Evolutionary conservation across 345 rosid genomes (phyloP).

Genomic region (Turritis glabra): DNA sequence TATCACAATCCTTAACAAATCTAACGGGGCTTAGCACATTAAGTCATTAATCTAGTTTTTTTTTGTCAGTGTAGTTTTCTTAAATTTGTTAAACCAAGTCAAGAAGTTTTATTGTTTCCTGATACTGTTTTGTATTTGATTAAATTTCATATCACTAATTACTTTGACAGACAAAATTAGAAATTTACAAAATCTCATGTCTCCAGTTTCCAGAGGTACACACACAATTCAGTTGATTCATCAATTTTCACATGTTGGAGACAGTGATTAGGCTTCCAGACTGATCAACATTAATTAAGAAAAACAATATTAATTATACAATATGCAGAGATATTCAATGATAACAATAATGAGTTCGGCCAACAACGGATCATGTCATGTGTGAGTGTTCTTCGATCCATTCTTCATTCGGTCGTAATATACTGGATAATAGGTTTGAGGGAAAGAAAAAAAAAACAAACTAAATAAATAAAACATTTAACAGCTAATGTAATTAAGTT

Average conservation of each 20-base stretch:
- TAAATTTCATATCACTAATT: background rate
- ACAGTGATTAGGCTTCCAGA: conserved; percentile 31
- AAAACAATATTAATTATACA: background rate
- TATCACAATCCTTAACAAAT: background rate
- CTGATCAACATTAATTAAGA: conserved; percentile 17
- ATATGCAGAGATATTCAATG: conserved; percentile 7
- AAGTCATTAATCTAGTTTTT: background rate
- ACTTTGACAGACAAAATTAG: background rate
- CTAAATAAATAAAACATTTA: background rate
- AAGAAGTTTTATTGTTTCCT: background rate
- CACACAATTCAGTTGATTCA: background rate
- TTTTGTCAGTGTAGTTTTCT: background rate
- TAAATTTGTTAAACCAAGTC: background rate
- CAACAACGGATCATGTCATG: conserved; percentile 23
- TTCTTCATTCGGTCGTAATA: background rate
- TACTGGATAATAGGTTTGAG: background rate
- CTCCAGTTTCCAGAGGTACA: background rate
- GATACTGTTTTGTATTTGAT: background rate
- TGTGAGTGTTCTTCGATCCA: conserved; percentile 17
- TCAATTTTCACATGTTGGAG: conserved; percentile 22
- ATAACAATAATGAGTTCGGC: conserved; percentile 18
- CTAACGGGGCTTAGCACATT: background rate
- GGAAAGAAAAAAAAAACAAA: background rate
- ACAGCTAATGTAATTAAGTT: conserved; percentile 10
- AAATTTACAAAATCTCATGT: background rate